These are phyloP conservation scores for Monilinia aucupariae DNA, from an alignment of 2,329 filamentous ascomycete species.

Conservation along the genomic window DNA sequence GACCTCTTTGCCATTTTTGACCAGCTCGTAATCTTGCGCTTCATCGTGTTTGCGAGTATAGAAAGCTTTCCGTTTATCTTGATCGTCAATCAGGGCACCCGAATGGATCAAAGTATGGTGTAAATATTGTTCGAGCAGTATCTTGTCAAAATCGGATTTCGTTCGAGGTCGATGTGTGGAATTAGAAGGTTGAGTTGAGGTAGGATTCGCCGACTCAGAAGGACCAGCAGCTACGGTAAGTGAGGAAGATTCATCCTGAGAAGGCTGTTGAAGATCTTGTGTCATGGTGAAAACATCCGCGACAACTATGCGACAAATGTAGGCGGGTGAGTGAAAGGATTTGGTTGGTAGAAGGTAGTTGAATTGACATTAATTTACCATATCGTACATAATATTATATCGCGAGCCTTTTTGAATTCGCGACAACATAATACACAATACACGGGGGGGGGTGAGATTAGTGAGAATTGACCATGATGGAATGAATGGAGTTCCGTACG, in stretches of 20 bases:
- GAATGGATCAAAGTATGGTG: constrained; percentile 57
- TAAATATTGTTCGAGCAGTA: constrained; percentile 58
- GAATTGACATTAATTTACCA: background rate
- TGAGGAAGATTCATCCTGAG: constrained; percentile 18
- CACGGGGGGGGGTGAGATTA: constrained; percentile 10
- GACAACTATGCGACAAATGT: constrained; percentile 17
- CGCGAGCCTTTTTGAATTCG: constrained; percentile 5
- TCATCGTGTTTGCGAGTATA: constrained; percentile 61
- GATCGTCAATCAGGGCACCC: constrained; percentile 45
- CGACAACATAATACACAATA: background rate
- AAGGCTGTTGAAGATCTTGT: constrained; percentile 30
- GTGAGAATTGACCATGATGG: background rate
- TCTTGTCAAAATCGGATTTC: constrained; percentile 38
- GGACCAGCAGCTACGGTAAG: constrained; percentile 2
- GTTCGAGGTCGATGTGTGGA: constrained; percentile 32
- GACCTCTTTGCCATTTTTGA: constrained; percentile 52
- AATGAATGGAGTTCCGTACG: background rate
- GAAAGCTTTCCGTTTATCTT: constrained; percentile 49
- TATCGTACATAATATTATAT: background rate
- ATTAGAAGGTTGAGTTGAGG: constrained; percentile 22
- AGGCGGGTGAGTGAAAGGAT: background rate
- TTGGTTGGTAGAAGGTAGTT: background rate
- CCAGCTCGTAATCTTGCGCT: constrained; percentile 62
- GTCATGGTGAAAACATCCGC: constrained; percentile 35
- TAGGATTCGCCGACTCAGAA: constrained; percentile 24